Evolutionary conservation across 306 rosid genomes (phyloP).

Genomic region (apple (Malus domestica)): ASM211411v1 NC_041799.1:30414501-30415000

Average conservation of each 20-base stretch:
- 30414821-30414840: not conserved
- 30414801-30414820: not conserved
- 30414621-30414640: constrained; percentile 53
- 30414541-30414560: constrained; percentile 1
- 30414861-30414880: not conserved
- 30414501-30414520: not conserved
- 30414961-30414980: not conserved
- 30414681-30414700: constrained; percentile 78
- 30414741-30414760: not conserved
- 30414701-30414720: constrained; percentile 82
- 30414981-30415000: not conserved
- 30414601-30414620: constrained; percentile 15
- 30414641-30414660: constrained; percentile 66
- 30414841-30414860: not conserved
- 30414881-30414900: not conserved
- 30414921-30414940: not conserved
- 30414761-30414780: not conserved
- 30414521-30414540: constrained; percentile 4
- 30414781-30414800: not conserved
- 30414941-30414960: not conserved
- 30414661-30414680: constrained; percentile 74
- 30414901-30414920: not conserved
- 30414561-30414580: not conserved
- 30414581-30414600: constrained; percentile 35
- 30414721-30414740: constrained; percentile 41